Conservation (phyloP, 257 asterid genomes). For the Euphrasia confusa region DNA sequence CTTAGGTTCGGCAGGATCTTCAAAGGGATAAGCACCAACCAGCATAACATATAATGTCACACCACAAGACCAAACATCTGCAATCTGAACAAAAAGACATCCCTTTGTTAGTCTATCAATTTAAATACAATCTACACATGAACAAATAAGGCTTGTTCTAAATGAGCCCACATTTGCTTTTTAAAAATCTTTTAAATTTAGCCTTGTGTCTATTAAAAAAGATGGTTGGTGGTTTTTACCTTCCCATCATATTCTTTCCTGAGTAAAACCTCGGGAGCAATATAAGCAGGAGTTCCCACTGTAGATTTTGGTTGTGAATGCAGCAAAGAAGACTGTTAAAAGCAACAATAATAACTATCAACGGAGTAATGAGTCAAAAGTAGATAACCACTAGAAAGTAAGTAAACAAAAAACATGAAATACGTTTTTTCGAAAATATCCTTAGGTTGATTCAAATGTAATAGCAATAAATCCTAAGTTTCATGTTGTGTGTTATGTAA, state of each 20-base stretch:
- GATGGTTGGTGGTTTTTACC: slow-evolving; percentile 33
- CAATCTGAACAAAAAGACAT: slow-evolving; percentile 47
- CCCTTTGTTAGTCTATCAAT: neutral
- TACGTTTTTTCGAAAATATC: neutral
- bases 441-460: neutral
- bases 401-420: neutral
- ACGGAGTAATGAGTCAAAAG: slow-evolving; percentile 18
- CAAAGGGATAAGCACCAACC: slow-evolving; percentile 85
- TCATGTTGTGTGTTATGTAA: neutral
- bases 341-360: slow-evolving; percentile 10
- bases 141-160: slow-evolving; percentile 5
- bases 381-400: neutral
- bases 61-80: slow-evolving; percentile 96
- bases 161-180: neutral
- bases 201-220: neutral
- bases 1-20: slow-evolving; percentile 81
- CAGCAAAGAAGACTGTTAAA: slow-evolving; percentile 69
- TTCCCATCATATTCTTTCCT: slow-evolving; percentile 86
- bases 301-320: slow-evolving; percentile 95
- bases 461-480: neutral
- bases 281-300: slow-evolving; percentile 90
- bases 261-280: slow-evolving; percentile 81
- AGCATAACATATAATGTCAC: slow-evolving; percentile 88
- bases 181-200: neutral
- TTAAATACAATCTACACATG: slow-evolving; percentile 9